phyloP scores from a whole-genome alignment of 805 yeast species.

The Nakazawaea siamensis region DNA sequence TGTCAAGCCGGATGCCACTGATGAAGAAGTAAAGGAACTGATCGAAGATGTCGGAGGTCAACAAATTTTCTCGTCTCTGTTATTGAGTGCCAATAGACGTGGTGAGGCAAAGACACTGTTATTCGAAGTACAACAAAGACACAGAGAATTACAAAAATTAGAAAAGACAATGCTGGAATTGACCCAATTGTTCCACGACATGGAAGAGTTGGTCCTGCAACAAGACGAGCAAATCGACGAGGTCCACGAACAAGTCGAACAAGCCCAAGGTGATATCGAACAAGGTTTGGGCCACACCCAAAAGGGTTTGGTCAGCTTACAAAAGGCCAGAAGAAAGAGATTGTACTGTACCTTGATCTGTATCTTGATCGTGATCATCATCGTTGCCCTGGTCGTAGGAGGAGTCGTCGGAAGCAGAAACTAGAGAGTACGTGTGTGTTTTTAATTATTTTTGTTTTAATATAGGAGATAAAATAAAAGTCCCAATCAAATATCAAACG shows the following conservation, averaged over 20 bases:
- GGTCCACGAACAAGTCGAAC: constrained; percentile 70
- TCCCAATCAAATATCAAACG: constrained; percentile 6
- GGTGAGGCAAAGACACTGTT: constrained; percentile 95
- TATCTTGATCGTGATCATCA: constrained; percentile 48
- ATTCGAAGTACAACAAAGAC: constrained; percentile 93
- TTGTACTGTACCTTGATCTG: constrained; percentile 73
- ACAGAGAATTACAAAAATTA: constrained; percentile 87
- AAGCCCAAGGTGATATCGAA: constrained; percentile 86
- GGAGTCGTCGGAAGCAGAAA: constrained; percentile 30
- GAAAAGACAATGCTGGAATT: constrained; percentile 95
- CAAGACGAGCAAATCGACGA: constrained; percentile 85
- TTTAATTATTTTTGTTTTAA: not conserved
- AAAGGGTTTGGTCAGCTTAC: constrained; percentile 82
- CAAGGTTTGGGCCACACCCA: constrained; percentile 91
- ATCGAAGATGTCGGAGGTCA: constrained; percentile 79
- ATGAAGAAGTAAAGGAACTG: constrained; percentile 76
- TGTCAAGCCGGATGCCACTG: constrained; percentile 79
- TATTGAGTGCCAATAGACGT: constrained; percentile 76
- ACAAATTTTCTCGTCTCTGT: constrained; percentile 92
- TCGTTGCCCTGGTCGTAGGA: constrained; percentile 65
- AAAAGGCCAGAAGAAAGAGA: constrained; percentile 85
- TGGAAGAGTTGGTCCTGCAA: constrained; percentile 93
- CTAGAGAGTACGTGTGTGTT: not conserved
- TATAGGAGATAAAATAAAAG: constrained; percentile 10
- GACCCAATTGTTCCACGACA: constrained; percentile 88